Evolutionary conservation across 345 rosid species (phyloP), one percentile per base, ranked within the genome.

Genomic region (Noccaea bulbosa): DNA sequence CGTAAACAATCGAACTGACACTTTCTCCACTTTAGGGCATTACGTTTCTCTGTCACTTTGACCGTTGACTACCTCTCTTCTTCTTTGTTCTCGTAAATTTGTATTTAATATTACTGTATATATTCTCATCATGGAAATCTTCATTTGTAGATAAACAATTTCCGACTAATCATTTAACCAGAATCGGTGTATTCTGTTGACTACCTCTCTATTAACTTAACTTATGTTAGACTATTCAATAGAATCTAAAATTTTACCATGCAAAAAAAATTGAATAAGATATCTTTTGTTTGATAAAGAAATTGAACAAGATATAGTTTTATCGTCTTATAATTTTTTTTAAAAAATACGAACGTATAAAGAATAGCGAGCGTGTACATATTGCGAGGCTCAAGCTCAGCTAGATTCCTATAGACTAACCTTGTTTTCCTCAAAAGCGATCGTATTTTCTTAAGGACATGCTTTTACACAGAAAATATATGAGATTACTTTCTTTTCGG

Each of bases 11-110:
- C 63, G 22, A 35, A 69, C 79, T 61, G 78, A 75, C 79, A 69
- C 37, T 30, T 62, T 52, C 35, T 68, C 74, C 65, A 45, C 73
- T 68, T 68, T 68, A 53, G 46, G 65, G 40, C 78, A 52, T 68
- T 75, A 68, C 73, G 73, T 74, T 61, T 60, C 64, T 68, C 74
- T 75, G 69, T 75, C 68, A 67, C 78, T 75, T 75, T 75, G 78
- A 75, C 78, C 78, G 69, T 75, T 75, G 78, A 74, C 78, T 27
- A 35, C 65, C 58, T 55, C 41, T 69, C 66, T 16, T 51, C 55
- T 14, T 33, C 10, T 51, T 44, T 10, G 2, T 11, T 37, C 34
- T 53, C 40, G 16, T 34, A 54, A 11, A 24, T 24, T 30, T 11
- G 2, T 37, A 24, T 39, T 38, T 34, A 20, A 15, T 50, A 52